Conservation (phyloP, 768 basidiomycete species). For the Fistulinella prunicolor region DNA sequence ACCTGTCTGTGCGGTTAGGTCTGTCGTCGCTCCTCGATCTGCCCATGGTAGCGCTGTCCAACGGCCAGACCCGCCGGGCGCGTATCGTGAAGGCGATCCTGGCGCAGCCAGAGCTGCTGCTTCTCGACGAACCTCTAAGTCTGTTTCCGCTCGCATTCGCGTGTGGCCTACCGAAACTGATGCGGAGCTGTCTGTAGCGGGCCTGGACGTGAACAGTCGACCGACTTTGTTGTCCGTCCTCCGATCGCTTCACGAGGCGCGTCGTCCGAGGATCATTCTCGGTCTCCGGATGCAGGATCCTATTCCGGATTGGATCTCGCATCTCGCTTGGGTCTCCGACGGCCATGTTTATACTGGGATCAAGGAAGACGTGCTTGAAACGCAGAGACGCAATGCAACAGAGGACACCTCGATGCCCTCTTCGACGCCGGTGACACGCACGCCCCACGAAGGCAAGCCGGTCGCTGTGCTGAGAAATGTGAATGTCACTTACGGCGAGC, state of each 20-base stretch:
- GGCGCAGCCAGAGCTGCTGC: constrained; percentile 62
- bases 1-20: constrained; percentile 53
- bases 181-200: constrained; percentile 54
- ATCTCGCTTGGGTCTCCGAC: constrained; percentile 54
- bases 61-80: constrained; percentile 88
- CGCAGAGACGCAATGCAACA: background rate
- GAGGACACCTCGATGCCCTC: background rate
- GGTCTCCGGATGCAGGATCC: constrained; percentile 68
- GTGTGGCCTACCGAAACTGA: background rate
- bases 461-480: constrained; percentile 66
- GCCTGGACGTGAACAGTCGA: constrained; percentile 66
- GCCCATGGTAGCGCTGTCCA: constrained; percentile 81
- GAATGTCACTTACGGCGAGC: constrained; percentile 65
- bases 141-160: constrained; percentile 24
- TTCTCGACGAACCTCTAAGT: constrained; percentile 95
- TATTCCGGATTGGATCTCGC: constrained; percentile 69
- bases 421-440: background rate
- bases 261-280: constrained; percentile 59
- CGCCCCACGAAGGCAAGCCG: constrained; percentile 28
- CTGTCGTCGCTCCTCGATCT: constrained; percentile 69
- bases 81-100: constrained; percentile 78
- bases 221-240: constrained; percentile 54
- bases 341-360: constrained; percentile 50
- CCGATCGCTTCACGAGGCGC: constrained; percentile 45
- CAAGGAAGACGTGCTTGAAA: constrained; percentile 44